phyloP scores from a whole-genome alignment of 371 early-diverging fungal genomes.

The Caulochytrium protostelioides region DNA sequence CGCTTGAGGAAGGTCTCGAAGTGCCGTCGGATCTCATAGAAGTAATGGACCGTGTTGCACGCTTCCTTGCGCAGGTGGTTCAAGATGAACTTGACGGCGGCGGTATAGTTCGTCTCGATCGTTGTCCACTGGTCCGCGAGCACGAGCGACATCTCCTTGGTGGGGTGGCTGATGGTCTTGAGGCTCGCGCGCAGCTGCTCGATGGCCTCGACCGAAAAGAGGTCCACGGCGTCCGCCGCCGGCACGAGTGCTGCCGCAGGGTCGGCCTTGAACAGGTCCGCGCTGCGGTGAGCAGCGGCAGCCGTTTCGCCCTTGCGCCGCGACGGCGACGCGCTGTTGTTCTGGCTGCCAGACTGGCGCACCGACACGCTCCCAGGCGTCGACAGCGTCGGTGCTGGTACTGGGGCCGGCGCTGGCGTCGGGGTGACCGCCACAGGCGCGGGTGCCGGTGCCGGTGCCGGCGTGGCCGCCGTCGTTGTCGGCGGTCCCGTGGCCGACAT shows the following conservation, averaged over 20 bases:
- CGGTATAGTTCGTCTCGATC: conserved; percentile 24
- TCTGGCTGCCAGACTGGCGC: too few species aligned
- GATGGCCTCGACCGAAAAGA: too few species aligned
- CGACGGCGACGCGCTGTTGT: conserved; percentile 5
- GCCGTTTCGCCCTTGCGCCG: conserved; percentile 10
- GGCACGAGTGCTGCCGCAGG: too few species aligned
- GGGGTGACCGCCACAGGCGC: background rate
- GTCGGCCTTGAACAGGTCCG: too few species aligned
- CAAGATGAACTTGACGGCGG: conserved; percentile 25
- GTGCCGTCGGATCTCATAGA: conserved; percentile 18
- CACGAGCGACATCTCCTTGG: background rate
- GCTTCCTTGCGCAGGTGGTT: conserved; percentile 22
- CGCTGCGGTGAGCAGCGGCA: too few species aligned
- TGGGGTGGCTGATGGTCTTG: background rate
- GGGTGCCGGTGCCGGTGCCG: background rate
- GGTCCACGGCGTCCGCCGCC: too few species aligned
- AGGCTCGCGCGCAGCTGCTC: too few species aligned
- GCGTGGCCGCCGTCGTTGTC: background rate
- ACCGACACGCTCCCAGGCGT: too few species aligned
- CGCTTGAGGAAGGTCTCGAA: conserved; percentile 22
- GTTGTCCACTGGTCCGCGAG: conserved; percentile 22
- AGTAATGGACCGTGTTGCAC: conserved; percentile 17
- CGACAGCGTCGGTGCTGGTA: too few species aligned
- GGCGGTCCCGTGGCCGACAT: too few species aligned
- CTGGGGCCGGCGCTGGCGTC: conserved; percentile 1